phyloP scores from a whole-genome alignment of 2,329 filamentous ascomycete genomes.

The Torrubiellomyces zombiae region DNA sequence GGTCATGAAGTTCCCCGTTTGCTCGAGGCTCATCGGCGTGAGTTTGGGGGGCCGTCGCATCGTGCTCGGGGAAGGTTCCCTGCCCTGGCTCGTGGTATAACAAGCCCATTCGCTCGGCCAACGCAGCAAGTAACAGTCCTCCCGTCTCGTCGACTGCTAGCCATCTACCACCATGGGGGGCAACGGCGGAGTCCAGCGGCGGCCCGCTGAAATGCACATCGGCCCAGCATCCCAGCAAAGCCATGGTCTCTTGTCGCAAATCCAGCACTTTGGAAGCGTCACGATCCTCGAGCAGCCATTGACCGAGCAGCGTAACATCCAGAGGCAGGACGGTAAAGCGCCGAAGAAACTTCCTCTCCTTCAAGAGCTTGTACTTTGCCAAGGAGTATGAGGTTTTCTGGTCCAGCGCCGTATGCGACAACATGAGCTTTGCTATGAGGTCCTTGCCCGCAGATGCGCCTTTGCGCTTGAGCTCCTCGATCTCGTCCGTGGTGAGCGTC shows the following conservation, averaged over 20 bases:
- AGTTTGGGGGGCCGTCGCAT: neutral
- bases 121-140: constrained; percentile 62
- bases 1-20: constrained; percentile 1
- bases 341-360: constrained; percentile 84
- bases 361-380: constrained; percentile 89
- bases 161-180: constrained; percentile 38
- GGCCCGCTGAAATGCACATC: constrained; percentile 55
- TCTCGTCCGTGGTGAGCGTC: constrained; percentile 58
- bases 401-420: constrained; percentile 76
- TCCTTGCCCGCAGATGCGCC: constrained; percentile 69
- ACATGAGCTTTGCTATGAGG: constrained; percentile 80
- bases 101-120: constrained; percentile 81
- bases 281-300: constrained; percentile 65
- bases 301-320: constrained; percentile 58
- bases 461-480: constrained; percentile 57
- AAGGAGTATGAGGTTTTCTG: constrained; percentile 90
- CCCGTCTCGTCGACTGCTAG: constrained; percentile 77
- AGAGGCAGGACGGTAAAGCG: constrained; percentile 74
- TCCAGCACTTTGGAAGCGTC: constrained; percentile 73
- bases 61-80: no score
- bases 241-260: constrained; percentile 68
- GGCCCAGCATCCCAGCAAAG: constrained; percentile 70
- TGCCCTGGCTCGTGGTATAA: constrained; percentile 33
- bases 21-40: constrained; percentile 3
- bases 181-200: constrained; percentile 10